phyloP scores from a whole-genome alignment of 495 filamentous ascomycete genomes.

The Neurospora tetraspora region DNA sequence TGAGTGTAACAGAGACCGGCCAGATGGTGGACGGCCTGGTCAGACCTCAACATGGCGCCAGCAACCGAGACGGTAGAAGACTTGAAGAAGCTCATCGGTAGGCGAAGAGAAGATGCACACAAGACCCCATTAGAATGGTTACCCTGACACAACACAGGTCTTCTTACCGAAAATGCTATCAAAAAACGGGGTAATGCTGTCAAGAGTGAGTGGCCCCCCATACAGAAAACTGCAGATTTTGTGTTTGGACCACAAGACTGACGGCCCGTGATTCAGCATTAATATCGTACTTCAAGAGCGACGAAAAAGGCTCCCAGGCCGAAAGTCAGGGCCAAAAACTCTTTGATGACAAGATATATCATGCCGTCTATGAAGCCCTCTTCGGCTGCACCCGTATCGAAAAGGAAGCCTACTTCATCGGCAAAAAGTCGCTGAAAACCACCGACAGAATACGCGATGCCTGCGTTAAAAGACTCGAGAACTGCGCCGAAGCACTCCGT shows the following conservation, averaged over 20 bases:
- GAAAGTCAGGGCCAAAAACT: slow-evolving; percentile 9
- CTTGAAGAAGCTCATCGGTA: slow-evolving; percentile 18
- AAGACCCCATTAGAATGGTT: background rate
- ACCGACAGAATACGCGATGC: slow-evolving; percentile 21
- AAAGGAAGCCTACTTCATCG: slow-evolving; percentile 48
- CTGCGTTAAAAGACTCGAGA: slow-evolving; percentile 49
- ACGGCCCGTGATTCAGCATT: slow-evolving; percentile 44
- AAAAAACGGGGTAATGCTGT: slow-evolving; percentile 20
- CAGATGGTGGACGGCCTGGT: background rate
- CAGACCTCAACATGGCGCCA: background rate
- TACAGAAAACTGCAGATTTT: slow-evolving; percentile 44
- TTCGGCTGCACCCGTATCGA: slow-evolving; percentile 62
- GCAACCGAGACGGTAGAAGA: slow-evolving; percentile 6
- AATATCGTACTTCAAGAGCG: slow-evolving; percentile 14
- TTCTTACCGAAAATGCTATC: slow-evolving; percentile 2
- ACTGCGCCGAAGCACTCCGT: slow-evolving; percentile 64
- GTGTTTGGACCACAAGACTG: slow-evolving; percentile 16
- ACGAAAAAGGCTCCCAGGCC: slow-evolving; percentile 6
- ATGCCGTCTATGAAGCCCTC: slow-evolving; percentile 70
- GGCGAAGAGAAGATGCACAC: background rate
- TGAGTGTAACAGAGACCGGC: background rate
- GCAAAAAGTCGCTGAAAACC: slow-evolving; percentile 37
- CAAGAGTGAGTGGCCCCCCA: slow-evolving; percentile 21
- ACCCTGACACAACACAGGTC: slow-evolving; percentile 5
- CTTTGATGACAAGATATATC: slow-evolving; percentile 63